Conservation (phyloP, 805 yeast genomes). For the Candida quercuum region DNA sequence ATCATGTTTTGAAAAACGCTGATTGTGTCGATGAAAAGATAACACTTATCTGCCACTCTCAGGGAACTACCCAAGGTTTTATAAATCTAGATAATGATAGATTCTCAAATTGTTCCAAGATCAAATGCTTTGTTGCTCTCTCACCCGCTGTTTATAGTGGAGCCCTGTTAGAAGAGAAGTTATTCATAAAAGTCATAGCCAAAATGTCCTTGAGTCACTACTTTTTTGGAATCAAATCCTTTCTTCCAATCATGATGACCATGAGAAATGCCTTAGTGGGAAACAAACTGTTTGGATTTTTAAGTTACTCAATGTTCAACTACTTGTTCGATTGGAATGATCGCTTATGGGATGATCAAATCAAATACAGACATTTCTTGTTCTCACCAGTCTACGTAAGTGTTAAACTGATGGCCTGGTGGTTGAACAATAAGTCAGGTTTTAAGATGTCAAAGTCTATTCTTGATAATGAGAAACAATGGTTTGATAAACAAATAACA, state of each 20-base stretch:
- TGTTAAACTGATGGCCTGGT: constrained; percentile 84
- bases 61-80: constrained; percentile 87
- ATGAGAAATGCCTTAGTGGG: constrained; percentile 47
- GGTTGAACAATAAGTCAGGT: constrained; percentile 57
- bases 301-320: constrained; percentile 80
- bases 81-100: constrained; percentile 52
- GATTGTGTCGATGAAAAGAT: constrained; percentile 36
- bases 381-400: constrained; percentile 85
- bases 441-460: constrained; percentile 34
- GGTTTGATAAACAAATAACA: constrained; percentile 45
- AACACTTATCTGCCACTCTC: constrained; percentile 78
- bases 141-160: constrained; percentile 96
- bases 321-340: constrained; percentile 88
- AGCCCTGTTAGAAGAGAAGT: constrained; percentile 53
- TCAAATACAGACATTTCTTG: constrained; percentile 70
- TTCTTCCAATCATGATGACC: constrained; percentile 68
- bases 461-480: constrained; percentile 44
- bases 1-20: constrained; percentile 43
- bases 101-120: constrained; percentile 42
- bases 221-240: constrained; percentile 73
- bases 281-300: constrained; percentile 49
- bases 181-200: constrained; percentile 61
- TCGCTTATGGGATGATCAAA: constrained; percentile 59
- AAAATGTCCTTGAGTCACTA: constrained; percentile 39
- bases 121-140: constrained; percentile 67